Percentiles rank a stretch among this genome's conserved stretches.
Conservation (phyloP, 2,329 filamentous ascomycete species). For the Emmonsia crescens region DNA sequence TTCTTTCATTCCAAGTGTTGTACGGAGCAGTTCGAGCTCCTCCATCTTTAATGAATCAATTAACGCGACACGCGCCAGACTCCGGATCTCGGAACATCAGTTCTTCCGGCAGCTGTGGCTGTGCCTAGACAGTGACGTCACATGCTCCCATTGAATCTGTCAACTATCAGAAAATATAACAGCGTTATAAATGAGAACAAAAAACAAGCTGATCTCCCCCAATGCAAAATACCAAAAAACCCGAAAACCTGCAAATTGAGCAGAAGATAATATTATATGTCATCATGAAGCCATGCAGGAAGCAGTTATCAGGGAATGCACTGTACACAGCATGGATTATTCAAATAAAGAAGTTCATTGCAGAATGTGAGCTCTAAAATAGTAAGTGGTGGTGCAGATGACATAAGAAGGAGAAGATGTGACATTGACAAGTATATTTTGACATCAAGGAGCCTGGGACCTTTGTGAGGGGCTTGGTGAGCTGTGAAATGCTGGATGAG, state of each 20-base stretch:
- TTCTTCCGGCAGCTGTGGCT: background rate
- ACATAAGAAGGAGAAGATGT: constrained; percentile 8
- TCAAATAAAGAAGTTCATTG: too few species aligned
- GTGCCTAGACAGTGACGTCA: background rate
- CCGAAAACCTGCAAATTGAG: too few species aligned
- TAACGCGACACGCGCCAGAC: background rate
- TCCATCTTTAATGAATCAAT: background rate
- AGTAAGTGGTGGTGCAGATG: too few species aligned
- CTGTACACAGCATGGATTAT: constrained; percentile 67
- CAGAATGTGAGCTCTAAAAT: too few species aligned
- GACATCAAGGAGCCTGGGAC: constrained; percentile 82
- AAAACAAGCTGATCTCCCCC: too few species aligned
- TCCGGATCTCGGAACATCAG: background rate
- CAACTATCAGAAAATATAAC: too few species aligned
- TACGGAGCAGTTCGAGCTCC: background rate
- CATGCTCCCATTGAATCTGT: background rate
- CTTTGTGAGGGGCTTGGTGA: constrained; percentile 75
- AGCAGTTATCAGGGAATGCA: constrained; percentile 36
- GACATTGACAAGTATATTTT: constrained; percentile 71
- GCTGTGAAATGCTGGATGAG: constrained; percentile 56
- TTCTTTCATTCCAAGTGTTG: background rate
- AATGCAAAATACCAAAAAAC: too few species aligned
- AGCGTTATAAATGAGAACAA: background rate
- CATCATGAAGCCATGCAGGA: constrained; percentile 58
- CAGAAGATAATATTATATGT: constrained; percentile 60